Evolutionary conservation across 768 basidiomycete genomes (phyloP).

Genomic region (Neoboletus brunneissimus): DNA sequence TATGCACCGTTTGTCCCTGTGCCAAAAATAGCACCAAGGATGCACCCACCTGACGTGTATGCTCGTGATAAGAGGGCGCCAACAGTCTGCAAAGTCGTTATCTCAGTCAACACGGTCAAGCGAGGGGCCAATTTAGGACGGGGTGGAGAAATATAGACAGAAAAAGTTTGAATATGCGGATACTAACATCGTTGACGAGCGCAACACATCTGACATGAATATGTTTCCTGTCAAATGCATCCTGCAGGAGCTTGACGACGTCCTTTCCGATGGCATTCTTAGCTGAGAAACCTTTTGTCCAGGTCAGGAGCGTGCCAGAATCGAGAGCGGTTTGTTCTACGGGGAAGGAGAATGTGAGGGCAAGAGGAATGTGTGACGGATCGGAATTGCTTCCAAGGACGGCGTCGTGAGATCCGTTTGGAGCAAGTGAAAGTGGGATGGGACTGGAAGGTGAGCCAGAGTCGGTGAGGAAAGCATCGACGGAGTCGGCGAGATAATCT

Average conservation of each 20-base stretch:
- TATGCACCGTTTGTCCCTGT: conserved; percentile 99
- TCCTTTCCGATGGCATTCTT: conserved; percentile 89
- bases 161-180: conserved; percentile 34
- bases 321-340: conserved; percentile 95
- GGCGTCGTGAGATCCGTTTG: conserved; percentile 11
- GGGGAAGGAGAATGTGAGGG: conserved; percentile 96
- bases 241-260: conserved; percentile 84
- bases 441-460: conserved; percentile 28
- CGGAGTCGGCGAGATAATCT: conserved; percentile 98
- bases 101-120: conserved; percentile 9
- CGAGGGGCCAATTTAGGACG: not conserved
- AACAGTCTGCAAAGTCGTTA: conserved; percentile 63
- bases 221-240: conserved; percentile 88
- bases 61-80: conserved; percentile 91
- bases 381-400: conserved; percentile 26
- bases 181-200: conserved; percentile 87
- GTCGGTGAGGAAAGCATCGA: conserved; percentile 87
- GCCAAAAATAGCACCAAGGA: conserved; percentile 91
- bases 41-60: conserved; percentile 89
- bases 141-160: not conserved
- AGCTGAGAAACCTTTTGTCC: conserved; percentile 96
- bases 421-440: conserved; percentile 28
- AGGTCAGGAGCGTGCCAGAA: conserved; percentile 86
- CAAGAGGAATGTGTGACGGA: conserved; percentile 60
- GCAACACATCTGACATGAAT: conserved; percentile 90